Evolutionary conservation across 257 asterid species (phyloP).

Genomic region (Solanum chilense): DNA sequence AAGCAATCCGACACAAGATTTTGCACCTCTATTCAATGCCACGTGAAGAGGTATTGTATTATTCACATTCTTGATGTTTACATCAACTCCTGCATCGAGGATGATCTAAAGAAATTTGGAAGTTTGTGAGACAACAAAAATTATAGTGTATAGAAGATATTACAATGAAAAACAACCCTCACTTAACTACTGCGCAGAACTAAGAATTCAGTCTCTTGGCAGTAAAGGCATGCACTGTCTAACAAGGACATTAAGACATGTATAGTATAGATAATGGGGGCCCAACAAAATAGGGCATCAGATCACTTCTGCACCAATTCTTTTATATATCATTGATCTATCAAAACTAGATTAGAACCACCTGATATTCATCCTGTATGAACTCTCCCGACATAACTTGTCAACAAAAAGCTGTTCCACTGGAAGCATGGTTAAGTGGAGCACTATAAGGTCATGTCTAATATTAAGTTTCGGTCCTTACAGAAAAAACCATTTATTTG

Average conservation of each 20-base stretch:
- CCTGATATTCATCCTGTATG: neutral
- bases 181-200: neutral
- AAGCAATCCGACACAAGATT: constrained; percentile 87
- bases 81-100: constrained; percentile 93
- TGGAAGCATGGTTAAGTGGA: neutral
- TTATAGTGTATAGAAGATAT: neutral
- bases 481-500: neutral
- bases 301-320: neutral
- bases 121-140: neutral
- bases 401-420: neutral
- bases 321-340: neutral
- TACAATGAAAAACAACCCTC: neutral
- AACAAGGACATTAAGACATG: neutral
- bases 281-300: neutral
- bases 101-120: constrained; percentile 45
- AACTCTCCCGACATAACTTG: neutral
- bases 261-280: neutral
- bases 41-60: constrained; percentile 93
- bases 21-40: constrained; percentile 98
- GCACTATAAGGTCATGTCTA: neutral
- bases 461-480: neutral
- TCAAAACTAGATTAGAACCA: neutral
- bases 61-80: constrained; percentile 75
- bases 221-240: neutral
- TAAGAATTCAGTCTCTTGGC: neutral